A percentile compares a stretch with the other conserved stretches of the same genome.
Evolutionary conservation across 2,329 filamentous ascomycete genomes (phyloP).

Genomic region (Talaromyces atroroseus): DNA sequence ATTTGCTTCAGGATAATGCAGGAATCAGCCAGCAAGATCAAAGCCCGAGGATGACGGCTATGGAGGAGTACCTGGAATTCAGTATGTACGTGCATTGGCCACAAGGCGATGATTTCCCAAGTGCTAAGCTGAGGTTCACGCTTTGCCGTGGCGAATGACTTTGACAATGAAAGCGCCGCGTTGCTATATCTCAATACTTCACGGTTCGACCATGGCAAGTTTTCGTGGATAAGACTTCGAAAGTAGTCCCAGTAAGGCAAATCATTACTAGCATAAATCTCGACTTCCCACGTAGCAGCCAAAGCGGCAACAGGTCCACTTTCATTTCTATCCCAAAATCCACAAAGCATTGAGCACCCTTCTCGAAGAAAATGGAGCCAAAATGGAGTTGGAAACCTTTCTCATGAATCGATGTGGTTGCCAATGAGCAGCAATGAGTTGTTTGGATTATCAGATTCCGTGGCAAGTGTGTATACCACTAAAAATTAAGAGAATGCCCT

Average conservation of each 20-base stretch:
- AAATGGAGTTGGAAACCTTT: conserved; percentile 8
- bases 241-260: background rate
- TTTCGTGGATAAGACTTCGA: background rate
- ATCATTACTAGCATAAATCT: background rate
- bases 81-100: conserved; percentile 32
- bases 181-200: background rate
- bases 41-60: conserved; percentile 26
- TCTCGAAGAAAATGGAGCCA: conserved; percentile 21
- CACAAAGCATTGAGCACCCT: conserved; percentile 20
- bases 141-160: background rate
- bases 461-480: conserved; percentile 18
- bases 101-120: conserved; percentile 25
- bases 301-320: conserved; percentile 13
- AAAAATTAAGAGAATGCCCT: conserved; percentile 19
- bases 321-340: conserved; percentile 18
- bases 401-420: background rate
- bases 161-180: background rate
- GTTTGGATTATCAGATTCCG: conserved; percentile 16
- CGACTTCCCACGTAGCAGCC: conserved; percentile 21
- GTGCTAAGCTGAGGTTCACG: conserved; percentile 21
- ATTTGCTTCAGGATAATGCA: conserved; percentile 29
- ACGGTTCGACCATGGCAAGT: background rate
- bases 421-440: conserved; percentile 17
- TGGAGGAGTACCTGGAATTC: conserved; percentile 29
- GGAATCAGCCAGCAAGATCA: conserved; percentile 37